Conservation (phyloP, 1,139 yeast genomes). For the Debaryomyces psychrophilus region DNA sequence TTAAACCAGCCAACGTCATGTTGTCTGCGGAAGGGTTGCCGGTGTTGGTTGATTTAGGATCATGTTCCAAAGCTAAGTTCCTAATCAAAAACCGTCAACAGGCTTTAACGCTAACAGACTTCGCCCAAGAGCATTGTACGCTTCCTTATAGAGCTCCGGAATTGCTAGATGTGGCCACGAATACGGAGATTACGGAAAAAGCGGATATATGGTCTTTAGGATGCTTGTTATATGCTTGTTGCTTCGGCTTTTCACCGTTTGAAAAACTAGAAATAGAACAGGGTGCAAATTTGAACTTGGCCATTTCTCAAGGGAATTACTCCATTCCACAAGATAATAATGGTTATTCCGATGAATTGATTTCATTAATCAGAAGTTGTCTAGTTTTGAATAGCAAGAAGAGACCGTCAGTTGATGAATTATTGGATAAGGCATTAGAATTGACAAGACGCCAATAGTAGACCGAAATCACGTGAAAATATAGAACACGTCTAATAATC, state of each 20-base stretch:
- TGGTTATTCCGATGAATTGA: constrained; percentile 56
- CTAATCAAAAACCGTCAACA: constrained; percentile 61
- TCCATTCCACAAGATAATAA: constrained; percentile 54
- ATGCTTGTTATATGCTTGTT: constrained; percentile 73
- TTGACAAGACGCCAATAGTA: constrained; percentile 21
- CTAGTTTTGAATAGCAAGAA: constrained; percentile 58
- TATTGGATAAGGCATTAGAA: constrained; percentile 52
- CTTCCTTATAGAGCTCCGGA: constrained; percentile 92
- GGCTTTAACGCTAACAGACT: constrained; percentile 76
- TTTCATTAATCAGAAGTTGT: constrained; percentile 60
- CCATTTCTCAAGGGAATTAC: constrained; percentile 73
- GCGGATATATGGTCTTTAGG: constrained; percentile 94
- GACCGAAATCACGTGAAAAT: constrained; percentile 7
- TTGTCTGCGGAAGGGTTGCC: constrained; percentile 72
- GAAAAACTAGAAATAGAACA: constrained; percentile 78
- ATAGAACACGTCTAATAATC: not conserved
- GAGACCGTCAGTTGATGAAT: constrained; percentile 66
- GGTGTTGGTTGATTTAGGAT: constrained; percentile 83
- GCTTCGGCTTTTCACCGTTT: constrained; percentile 84
- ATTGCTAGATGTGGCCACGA: constrained; percentile 72
- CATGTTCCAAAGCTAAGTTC: constrained; percentile 67
- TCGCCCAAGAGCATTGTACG: constrained; percentile 85
- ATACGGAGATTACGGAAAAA: constrained; percentile 63
- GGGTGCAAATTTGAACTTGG: constrained; percentile 81
- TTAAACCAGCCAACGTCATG: constrained; percentile 90